phyloP scores from a whole-genome alignment of 768 basidiomycete genomes.

The Tylopilus rubrobrunneus region DNA sequence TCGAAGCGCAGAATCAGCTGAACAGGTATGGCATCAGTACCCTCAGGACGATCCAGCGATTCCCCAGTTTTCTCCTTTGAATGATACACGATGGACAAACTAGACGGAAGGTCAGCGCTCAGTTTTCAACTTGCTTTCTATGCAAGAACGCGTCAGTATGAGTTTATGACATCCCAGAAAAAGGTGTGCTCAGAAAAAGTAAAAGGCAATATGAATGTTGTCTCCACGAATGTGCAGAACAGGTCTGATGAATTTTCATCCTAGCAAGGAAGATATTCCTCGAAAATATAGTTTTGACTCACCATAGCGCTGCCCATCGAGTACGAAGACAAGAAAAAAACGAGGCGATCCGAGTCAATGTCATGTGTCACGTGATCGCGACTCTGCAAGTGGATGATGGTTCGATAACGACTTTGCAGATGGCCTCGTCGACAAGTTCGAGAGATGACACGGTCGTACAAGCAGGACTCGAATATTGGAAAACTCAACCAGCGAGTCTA shows the following conservation, averaged over 20 bases:
- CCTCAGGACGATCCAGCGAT: no score
- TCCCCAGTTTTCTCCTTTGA: no score
- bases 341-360: no score
- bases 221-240: slow-evolving; percentile 25
- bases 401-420: not conserved
- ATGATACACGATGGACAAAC: not conserved
- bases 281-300: slow-evolving; percentile 2
- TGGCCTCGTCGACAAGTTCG: slow-evolving; percentile 16
- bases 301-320: no score
- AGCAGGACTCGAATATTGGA: slow-evolving; percentile 87
- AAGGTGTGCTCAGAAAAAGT: slow-evolving; percentile 11
- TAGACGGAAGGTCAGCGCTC: not conserved
- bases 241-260: slow-evolving; percentile 30
- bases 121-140: slow-evolving; percentile 1
- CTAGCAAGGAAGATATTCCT: not conserved
- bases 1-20: no score
- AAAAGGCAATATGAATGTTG: slow-evolving; percentile 21
- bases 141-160: slow-evolving; percentile 7
- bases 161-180: not conserved
- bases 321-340: not conserved
- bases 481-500: slow-evolving; percentile 69
- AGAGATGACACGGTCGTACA: slow-evolving; percentile 52
- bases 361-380: slow-evolving; percentile 7
- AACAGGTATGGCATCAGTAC: no score
- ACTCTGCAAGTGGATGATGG: not conserved